Base-by-base conservation (phyloP, 495 filamentous ascomycete species). In the Emericellopsis terricola region DNA sequence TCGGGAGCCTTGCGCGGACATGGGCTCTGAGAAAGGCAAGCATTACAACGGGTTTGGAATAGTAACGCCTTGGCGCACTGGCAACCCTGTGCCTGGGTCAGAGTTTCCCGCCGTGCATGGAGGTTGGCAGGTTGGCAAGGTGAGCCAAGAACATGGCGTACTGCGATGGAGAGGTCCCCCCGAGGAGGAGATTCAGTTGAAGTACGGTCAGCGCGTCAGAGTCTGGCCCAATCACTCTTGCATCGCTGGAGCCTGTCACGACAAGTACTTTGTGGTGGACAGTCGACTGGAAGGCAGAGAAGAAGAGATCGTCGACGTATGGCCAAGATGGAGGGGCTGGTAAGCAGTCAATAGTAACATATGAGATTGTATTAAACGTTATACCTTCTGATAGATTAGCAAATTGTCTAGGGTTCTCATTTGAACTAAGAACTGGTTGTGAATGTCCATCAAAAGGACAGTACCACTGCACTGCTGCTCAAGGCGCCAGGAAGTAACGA, bases 141-240 rank as follows among this genome's bases (percentile, higher is more conserved):
- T 76, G 30, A 69, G 65, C 37, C 76, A 81, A 51, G 76, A 79
- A 47, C 76, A 79, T 51, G 74, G 73, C 1, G 64, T 78, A 35
- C 38, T 81, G 40, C 54, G 47, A 3, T 71, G 67, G 56, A 42
- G 40, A 8, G 19, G 19, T 33, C 5, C 19, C 16, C 14, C 18
- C 14, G 5, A 9, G 3, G 43, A 63, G 41, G 47, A 80, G 59
- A 62, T 71, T 43, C 49, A 62, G 55, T 33, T 82, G 51, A 14
- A 19, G 1, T 54, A 73, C 16, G 76, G 75, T 7, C 51, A 71
- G 43, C 67, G 71, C 34, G 62, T 89, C 16, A 61, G 74, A 31
- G 57, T 92, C 8, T 87, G 74, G 66, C 82, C 84, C 0, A 91
- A 91, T 45, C 85, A 93, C 53, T 69, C 79, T 26, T 92, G 85